Evolutionary conservation across 2,329 filamentous ascomycete genomes (phyloP), one percentile per base, ranked within the genome.

Genomic region (Ustulina deusta): DNA sequence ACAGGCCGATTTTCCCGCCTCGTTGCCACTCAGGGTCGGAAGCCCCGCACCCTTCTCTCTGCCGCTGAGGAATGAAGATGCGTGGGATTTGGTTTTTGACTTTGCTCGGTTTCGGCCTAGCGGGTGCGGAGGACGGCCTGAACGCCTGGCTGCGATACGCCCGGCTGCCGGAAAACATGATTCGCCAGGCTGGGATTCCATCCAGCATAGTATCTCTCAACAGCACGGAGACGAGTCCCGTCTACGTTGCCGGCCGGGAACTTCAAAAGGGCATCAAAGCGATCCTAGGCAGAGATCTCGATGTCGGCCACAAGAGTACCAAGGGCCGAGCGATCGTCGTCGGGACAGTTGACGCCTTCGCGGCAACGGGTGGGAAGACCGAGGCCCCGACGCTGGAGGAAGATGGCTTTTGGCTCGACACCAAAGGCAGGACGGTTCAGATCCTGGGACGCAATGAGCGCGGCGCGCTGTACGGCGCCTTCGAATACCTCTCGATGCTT

Each of bases 381-480:
- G 75, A 79, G 25, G 63, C 76, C 20, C 77, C 81, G 0, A 75
- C 83, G 5, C 81, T 90, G 15, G 78, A 81, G 36, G 81, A 84
- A 13, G 88, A 90, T 72, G 90, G 90, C 2, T 92, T 88, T 77
- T 90, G 84, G 81, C 81, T 92, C 34, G 84, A 79, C 70, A 85
- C 81, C 5, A 79, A 79, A 5, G 81, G 79, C 9, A 72, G 78
- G 0, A 78, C 78, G 0, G 83, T 90, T 25, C 79, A 84, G 40
- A 91, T 92, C 57, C 74, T 91, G 1, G 89, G 89, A 0, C 83
- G 87, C 68, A 91, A 91, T 71, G 88, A 91, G 73, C 85, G 89
- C 0, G 90, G 89, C 13, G 87, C 89, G 4, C 82, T 93, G 0
- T 92, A 92, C 71, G 90, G 90, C 6, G 83, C 90, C 4, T 92